Conservation (phyloP, 1,284 basidiomycete species). For the Cryptococcus neoformans region DNA sequence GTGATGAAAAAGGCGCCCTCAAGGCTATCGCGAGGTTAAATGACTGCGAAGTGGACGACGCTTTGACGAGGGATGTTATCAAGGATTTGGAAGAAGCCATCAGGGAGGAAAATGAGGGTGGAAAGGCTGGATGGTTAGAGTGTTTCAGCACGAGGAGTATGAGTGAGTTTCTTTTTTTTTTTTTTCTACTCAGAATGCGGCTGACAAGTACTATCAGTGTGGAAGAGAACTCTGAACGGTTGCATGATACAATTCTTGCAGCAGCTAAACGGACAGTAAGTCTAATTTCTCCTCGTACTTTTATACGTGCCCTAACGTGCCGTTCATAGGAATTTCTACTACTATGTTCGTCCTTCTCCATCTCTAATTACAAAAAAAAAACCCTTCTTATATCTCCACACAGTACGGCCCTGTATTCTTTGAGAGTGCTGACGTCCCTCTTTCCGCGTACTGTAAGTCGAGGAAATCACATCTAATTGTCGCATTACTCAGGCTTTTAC, state of each 20-base stretch:
- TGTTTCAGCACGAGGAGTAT: conserved; percentile 70
- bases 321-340: conserved; percentile 6
- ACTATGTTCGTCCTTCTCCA: background rate
- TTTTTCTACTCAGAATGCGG: background rate
- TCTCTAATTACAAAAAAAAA: background rate
- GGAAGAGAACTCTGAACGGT: conserved; percentile 22
- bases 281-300: conserved; percentile 32
- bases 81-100: conserved; percentile 61
- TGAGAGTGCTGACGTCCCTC: conserved; percentile 63
- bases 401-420: conserved; percentile 70
- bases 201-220: conserved; percentile 9
- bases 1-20: conserved; percentile 55
- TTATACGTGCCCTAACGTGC: no score
- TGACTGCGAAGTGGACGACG: conserved; percentile 59
- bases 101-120: conserved; percentile 65
- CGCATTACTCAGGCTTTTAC: background rate
- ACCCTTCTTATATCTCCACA: conserved; percentile 51
- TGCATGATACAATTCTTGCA: conserved; percentile 82
- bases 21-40: conserved; percentile 65
- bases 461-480: background rate
- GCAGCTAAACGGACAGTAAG: conserved; percentile 57
- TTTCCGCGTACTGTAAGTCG: conserved; percentile 57
- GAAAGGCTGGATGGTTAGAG: conserved; percentile 72
- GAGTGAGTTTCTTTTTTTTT: conserved; percentile 35
- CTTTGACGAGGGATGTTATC: conserved; percentile 61